Evolutionary conservation across 2,329 filamentous ascomycete species (phyloP).

Genomic region (Akanthomyces lecanii): DNA sequence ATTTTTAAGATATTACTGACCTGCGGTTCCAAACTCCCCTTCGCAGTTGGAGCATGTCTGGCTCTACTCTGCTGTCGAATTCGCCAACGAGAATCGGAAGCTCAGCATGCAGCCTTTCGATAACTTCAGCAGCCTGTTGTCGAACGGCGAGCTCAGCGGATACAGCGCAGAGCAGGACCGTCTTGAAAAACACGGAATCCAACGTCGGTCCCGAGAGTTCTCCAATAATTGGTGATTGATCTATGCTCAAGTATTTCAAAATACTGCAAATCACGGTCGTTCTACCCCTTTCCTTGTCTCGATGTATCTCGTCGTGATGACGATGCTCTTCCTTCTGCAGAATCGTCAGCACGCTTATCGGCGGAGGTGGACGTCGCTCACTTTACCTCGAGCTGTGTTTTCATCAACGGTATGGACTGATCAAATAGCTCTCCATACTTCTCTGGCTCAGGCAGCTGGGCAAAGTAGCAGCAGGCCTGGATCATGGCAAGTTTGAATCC

Average conservation of each 20-base stretch:
- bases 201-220: constrained; percentile 27
- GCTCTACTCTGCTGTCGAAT: constrained; percentile 24
- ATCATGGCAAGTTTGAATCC: constrained; percentile 60
- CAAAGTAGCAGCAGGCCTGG: constrained; percentile 60
- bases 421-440: constrained; percentile 53
- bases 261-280: constrained; percentile 36
- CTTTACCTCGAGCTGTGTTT: constrained; percentile 52
- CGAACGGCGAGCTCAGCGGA: constrained; percentile 49
- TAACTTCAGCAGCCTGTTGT: constrained; percentile 43
- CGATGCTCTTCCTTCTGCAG: constrained; percentile 9
- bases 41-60: constrained; percentile 27
- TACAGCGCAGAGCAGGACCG: constrained; percentile 51
- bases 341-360: not conserved
- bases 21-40: constrained; percentile 50
- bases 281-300: constrained; percentile 16
- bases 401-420: constrained; percentile 53
- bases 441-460: constrained; percentile 44
- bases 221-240: constrained; percentile 34
- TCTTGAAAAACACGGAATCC: constrained; percentile 38
- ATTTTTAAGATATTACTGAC: constrained; percentile 30
- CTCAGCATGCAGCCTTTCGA: constrained; percentile 42
- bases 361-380: not conserved
- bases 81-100: constrained; percentile 27
- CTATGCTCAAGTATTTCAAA: constrained; percentile 53
- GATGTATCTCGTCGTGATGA: constrained; percentile 17